These are phyloP conservation scores for Phytophthora nicotianae DNA, from an alignment of 352 stramenopile genomes.

Conservation along the genomic window DNA sequence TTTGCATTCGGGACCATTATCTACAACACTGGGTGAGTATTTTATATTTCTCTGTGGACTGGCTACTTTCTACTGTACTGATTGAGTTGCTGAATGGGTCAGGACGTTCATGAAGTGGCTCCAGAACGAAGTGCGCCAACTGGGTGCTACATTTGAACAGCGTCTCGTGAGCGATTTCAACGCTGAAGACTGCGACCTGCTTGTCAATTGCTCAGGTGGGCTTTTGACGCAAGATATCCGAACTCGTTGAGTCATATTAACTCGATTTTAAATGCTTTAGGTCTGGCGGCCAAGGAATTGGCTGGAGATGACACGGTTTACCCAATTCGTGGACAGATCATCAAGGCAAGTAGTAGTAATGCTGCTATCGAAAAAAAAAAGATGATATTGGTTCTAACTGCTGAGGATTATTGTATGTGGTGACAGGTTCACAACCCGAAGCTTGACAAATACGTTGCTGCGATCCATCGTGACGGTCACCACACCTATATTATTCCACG, in stretches of 20 bases:
- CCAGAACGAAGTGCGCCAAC: slow-evolving; percentile 44
- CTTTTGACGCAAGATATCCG: neutral
- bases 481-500: slow-evolving; percentile 79
- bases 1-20: slow-evolving; percentile 66
- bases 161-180: slow-evolving; percentile 39
- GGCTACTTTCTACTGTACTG: neutral
- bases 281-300: slow-evolving; percentile 49
- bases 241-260: neutral
- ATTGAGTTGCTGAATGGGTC: neutral
- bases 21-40: slow-evolving; percentile 42
- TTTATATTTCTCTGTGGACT: neutral
- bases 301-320: slow-evolving; percentile 49
- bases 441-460: slow-evolving; percentile 57
- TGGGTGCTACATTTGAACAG: slow-evolving; percentile 58
- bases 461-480: slow-evolving; percentile 43
- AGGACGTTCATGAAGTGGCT: slow-evolving; percentile 64
- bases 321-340: slow-evolving; percentile 71
- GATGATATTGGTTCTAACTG: neutral
- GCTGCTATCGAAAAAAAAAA: neutral
- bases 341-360: slow-evolving; percentile 37
- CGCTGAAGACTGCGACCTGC: slow-evolving; percentile 49
- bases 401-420: neutral
- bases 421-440: slow-evolving; percentile 43
- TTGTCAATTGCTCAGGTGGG: slow-evolving; percentile 69
- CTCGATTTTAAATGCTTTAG: slow-evolving; percentile 5